Evolutionary conservation across 345 rosid species (phyloP), one percentile per base, ranked within the genome.

Genomic region (Acer negundo): DNA sequence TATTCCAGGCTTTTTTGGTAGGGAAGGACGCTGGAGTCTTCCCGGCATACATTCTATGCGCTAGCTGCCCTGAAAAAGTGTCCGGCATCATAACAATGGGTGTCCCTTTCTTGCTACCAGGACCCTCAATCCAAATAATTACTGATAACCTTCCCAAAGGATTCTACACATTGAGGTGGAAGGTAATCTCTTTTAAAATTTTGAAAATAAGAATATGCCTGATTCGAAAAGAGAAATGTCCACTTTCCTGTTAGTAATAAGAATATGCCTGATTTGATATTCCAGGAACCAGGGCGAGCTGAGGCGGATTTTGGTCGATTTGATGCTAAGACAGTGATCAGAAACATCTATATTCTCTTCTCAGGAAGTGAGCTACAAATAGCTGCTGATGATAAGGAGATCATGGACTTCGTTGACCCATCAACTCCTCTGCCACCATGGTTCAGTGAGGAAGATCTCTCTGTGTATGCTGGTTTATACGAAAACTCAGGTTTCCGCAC

Each of bases 331-430:
- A 84, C 85, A 0, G 88, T 87, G 67, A 65, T 87, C 55, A 80
- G 73, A 35, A 87, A 83, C 69, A 87, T 87, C 53, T 86, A 89
- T 80, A 85, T 80, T 22, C 85, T 86, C 73, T 86, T 87, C 80
- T 84, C 84, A 1, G 55, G 84, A 68, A 83, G 79, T 49, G 86
- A 84, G 63, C 51, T 79, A 35, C 86, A 82, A 16, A 47, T 70
- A 6, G 90, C 88, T 7, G 42, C 62, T 4, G 87, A 85, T 19
- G 80, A 85, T 46, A 70, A 83, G 76, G 93, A 89, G 78, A 83
- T 86, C 63, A 82, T 86, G 92, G 92, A 87, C 82, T 72, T 89
- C 78, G 88, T 87, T 46, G 87, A 78, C 46, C 78, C 85, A 23
- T 80, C 85, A 7, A 75, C 89, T 65, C 85, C 92, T 7, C 74